Evolutionary conservation across 2,329 filamentous ascomycete species (phyloP), one percentile per base, ranked within the genome.

Genomic region (Monilinia fructicola): DNA sequence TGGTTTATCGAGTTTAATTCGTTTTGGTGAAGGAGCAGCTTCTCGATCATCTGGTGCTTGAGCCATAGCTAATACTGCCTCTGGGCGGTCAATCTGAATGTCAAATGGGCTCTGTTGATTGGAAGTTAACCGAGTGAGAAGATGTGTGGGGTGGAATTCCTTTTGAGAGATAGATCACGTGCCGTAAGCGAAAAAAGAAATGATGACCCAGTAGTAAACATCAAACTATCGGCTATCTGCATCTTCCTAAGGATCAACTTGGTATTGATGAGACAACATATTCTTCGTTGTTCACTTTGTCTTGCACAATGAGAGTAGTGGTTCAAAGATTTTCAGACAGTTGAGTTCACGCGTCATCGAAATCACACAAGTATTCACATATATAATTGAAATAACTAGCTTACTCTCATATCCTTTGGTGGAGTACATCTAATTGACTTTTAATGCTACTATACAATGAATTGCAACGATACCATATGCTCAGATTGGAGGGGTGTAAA

Each of bases 101-200:
- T 42, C 6, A 60, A 12, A 14, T 21, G 3, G 12, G 31, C 42
- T 48, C 48, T 18, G 42, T 28, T 50, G 44, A 60, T 60, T 60
- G 56, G 21, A 50, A n/a, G 12, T 48, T 60, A 60, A 12, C 56
- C 56, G 56, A 60, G 28, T 26, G 18, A 31, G 4, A 31, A 14
- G 3, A 12, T 48, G 46, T 21, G 9, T 21, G 21, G 18, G 18
- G 42, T 6, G 7, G 31, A 35, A 4, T 35, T 46, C 16, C 4
- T 35, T 54, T 10, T 16, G 14, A 54, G n/a, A n/a, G 21, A 21
- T 23, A 40, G 21, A 55, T 9, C 16, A 46, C 44, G 21, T 46
- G 44, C n/a, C 3, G 2, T 5, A 18, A 46, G 4, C 40, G 12
- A 52, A 10, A 26, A 12, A 50, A 23, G 26, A 12, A 12, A 14